A percentile compares a stretch with the other conserved stretches of the same genome.
phyloP scores from a whole-genome alignment of 192 early-diverging fungal species.

The Thamnidium elegans region DNA sequence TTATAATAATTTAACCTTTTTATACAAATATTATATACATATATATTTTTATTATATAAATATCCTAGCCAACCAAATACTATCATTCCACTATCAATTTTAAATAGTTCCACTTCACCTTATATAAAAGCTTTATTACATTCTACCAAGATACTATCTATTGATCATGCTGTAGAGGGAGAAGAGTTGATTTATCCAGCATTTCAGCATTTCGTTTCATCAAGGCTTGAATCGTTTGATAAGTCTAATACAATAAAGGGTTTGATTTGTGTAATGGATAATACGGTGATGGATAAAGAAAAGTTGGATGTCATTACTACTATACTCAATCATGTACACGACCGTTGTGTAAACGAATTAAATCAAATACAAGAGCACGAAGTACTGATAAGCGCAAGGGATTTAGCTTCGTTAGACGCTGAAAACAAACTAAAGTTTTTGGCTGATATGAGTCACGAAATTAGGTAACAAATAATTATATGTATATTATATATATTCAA shows the following conservation, averaged over 20 bases:
- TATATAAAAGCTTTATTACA: conserved; percentile 8
- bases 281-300: conserved; percentile 20
- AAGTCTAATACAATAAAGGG: neutral
- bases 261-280: conserved; percentile 26
- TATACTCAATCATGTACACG: conserved; percentile 33
- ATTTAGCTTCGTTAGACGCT: conserved; percentile 45
- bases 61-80: conserved; percentile 6
- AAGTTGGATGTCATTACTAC: conserved; percentile 25
- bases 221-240: conserved; percentile 31
- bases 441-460: conserved; percentile 55
- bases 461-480: conserved; percentile 28
- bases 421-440: conserved; percentile 55
- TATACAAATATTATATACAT: neutral
- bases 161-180: neutral
- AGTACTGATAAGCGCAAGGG: conserved; percentile 36
- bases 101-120: neutral
- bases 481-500: neutral
- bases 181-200: neutral
- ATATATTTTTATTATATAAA: neutral
- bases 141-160: too few relatives aligned
- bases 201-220: conserved; percentile 29
- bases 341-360: conserved; percentile 40
- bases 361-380: conserved; percentile 37
- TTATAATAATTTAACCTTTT: neutral
- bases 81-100: conserved; percentile 1